Percentiles rank a stretch among this genome's conserved stretches.
Evolutionary conservation across 371 early-diverging fungal genomes (phyloP).

Genomic region (Syncephalis fuscata): DNA sequence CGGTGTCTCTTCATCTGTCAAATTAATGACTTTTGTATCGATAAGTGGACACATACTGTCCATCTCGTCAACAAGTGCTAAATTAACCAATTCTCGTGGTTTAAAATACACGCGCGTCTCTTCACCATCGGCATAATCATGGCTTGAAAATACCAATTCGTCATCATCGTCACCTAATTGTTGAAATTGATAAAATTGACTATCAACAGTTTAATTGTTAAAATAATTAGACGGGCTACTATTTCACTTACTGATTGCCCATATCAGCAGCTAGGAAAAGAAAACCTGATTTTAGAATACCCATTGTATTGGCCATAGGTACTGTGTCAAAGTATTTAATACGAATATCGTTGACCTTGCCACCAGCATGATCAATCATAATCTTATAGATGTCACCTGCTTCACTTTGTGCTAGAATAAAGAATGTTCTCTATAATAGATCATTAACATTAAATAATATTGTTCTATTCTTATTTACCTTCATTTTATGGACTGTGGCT

Average conservation of each 20-base stretch:
- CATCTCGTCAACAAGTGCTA: conserved; percentile 76
- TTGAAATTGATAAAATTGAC: conserved; percentile 80
- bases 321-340: conserved; percentile 94
- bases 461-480: no score
- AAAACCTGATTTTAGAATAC: conserved; percentile 84
- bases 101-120: conserved; percentile 46
- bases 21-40: conserved; percentile 25
- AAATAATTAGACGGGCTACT: neutral
- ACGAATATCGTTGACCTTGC: conserved; percentile 38
- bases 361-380: conserved; percentile 64
- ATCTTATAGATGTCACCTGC: conserved; percentile 92
- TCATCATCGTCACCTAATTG: conserved; percentile 82
- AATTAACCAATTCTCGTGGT: conserved; percentile 65
- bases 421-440: conserved; percentile 68
- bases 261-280: conserved; percentile 81
- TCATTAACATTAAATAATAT: conserved; percentile 28
- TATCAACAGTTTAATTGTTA: conserved; percentile 6
- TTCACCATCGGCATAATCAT: conserved; percentile 31
- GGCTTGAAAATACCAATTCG: conserved; percentile 54
- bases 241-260: conserved; percentile 64
- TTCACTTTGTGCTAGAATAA: conserved; percentile 82
- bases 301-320: conserved; percentile 59
- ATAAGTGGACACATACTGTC: conserved; percentile 32
- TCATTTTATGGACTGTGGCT: conserved; percentile 80
- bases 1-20: conserved; percentile 83